Evolutionary conservation across 176 grass and related monocot genomes (phyloP).

Genomic region (Leersia perrieri): DNA sequence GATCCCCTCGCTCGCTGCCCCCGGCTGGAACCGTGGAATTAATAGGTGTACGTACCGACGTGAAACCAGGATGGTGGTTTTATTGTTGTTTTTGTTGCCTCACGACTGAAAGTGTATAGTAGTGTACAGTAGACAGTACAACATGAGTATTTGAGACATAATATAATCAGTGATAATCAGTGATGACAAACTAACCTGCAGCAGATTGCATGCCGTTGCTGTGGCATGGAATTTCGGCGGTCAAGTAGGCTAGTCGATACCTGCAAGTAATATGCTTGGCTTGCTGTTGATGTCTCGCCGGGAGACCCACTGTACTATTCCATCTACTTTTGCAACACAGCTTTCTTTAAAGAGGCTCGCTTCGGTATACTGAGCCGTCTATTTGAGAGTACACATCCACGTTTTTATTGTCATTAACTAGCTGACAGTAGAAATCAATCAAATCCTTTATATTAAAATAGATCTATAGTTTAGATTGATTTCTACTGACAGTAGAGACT

Average conservation of each 20-base stretch:
- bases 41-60: background rate
- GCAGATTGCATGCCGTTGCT: background rate
- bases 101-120: background rate
- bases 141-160: background rate
- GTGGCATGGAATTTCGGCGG: background rate
- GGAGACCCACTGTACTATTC: background rate
- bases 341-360: too few species aligned
- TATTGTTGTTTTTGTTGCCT: background rate
- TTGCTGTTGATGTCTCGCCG: background rate
- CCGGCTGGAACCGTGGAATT: background rate
- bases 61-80: background rate
- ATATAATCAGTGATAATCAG: background rate
- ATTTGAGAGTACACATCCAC: too few species aligned
- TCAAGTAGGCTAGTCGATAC: background rate
- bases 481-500: too few species aligned
- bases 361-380: too few species aligned
- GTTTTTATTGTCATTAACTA: too few species aligned
- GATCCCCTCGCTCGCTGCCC: background rate
- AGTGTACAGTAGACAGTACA: background rate
- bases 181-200: background rate
- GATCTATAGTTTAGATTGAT: too few species aligned
- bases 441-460: too few species aligned
- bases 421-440: too few species aligned
- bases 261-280: background rate
- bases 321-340: background rate